phyloP scores from a whole-genome alignment of 768 basidiomycete genomes.

The Bullera alba region DNA sequence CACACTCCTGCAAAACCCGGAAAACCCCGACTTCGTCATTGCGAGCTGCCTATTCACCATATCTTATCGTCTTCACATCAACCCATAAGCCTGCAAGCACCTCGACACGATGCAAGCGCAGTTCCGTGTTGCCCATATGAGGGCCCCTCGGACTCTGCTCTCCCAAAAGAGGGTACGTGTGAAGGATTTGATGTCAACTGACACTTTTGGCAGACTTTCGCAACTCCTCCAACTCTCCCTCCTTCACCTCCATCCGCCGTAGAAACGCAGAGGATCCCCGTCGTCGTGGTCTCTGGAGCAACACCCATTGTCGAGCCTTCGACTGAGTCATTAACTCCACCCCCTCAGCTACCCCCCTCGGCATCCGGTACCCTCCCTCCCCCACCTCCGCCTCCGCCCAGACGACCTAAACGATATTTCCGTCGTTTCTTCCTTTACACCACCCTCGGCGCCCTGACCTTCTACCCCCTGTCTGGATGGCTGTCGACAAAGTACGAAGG shows the following conservation, averaged over 20 bases:
- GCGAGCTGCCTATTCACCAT: no score
- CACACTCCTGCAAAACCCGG: no score
- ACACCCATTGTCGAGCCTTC: neutral
- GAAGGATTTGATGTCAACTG: neutral
- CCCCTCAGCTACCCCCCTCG: neutral
- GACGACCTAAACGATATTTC: conserved; percentile 46
- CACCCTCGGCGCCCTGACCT: conserved; percentile 60
- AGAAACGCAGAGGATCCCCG: neutral
- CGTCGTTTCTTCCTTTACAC: conserved; percentile 63
- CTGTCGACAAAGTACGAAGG: conserved; percentile 65
- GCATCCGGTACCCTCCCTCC: conserved; percentile 6
- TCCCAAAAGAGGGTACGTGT: conserved; percentile 19
- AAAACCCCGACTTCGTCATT: no score
- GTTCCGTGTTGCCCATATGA: conserved; percentile 10
- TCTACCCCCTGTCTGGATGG: conserved; percentile 77
- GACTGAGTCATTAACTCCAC: neutral
- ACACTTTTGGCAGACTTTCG: conserved; percentile 12
- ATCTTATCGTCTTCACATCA: no score
- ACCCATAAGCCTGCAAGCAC: no score
- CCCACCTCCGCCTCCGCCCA: conserved; percentile 20
- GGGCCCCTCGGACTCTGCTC: conserved; percentile 15
- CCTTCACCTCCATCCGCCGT: conserved; percentile 6
- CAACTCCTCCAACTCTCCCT: conserved; percentile 18
- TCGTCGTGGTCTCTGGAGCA: neutral
- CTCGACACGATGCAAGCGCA: conserved; percentile 16